Base-by-base conservation (phyloP, 495 filamentous ascomycete genomes). In the Durotheca rogersii region DNA sequence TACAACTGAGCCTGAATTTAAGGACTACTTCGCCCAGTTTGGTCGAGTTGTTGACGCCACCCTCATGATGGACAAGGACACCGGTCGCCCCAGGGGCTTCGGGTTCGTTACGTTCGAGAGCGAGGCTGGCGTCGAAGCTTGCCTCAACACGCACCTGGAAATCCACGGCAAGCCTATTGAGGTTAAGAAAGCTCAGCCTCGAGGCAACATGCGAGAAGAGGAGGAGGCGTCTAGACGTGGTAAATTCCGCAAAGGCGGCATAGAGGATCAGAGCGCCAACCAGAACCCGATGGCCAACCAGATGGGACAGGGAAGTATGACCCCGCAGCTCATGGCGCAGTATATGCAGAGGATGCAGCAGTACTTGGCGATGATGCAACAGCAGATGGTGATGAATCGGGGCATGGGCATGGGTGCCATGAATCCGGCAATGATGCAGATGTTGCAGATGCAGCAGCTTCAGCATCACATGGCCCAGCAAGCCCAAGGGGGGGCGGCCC, bases 11-110 rank as follows among this genome's bases (percentile, higher is more conserved):
- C 82, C 89, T 32, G 90, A 97, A 63, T 98, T 98, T 69, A 89
- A 89, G 61, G 82, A 92, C 31, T 98, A 95, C 69, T 98, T 98
- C 70, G 87, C 86, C 67, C 88, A 95, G 65, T 98, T 96, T 61
- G 93, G 93, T 31, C 83, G 93, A 45, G 93, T 98, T 20, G 83
- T 98, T 34, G 93, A 98, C 68, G 93, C 93, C 7, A 98, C 93
- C 1, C 80, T 98, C 14, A 98, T 98, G 93, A 98, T 98, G 80
- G 93, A 98, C 69, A 98, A 98, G 70, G 93, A 98, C 63, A 97
- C 93, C 6, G 91, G 91, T 23, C 84, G 93, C 16, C 93, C 93
- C 2, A 84, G 93, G 51, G 93, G 93, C 7, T 98, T 98, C 61
- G 93, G 93, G n/a, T 98, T 98, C 61, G 93, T 98, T 30, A 98